Conservation (phyloP, 352 stramenopile species). For the Phytophthora quininea region DNA sequence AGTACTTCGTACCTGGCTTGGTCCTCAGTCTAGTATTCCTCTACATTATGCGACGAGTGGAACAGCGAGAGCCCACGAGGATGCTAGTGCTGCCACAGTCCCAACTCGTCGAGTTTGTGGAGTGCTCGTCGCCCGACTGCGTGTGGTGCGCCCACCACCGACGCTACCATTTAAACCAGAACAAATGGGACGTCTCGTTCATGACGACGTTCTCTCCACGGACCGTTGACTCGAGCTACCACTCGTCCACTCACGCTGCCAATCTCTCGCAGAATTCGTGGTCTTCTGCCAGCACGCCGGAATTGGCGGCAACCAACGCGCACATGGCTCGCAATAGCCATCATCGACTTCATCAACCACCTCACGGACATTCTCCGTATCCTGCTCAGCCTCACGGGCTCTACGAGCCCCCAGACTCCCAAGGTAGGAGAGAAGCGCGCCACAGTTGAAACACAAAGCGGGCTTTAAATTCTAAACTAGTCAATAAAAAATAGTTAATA, state of each 20-base stretch:
- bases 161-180: conserved; percentile 60
- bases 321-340: conserved; percentile 33
- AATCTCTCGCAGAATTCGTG: conserved; percentile 48
- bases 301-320: conserved; percentile 17
- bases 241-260: conserved; percentile 50
- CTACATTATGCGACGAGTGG: conserved; percentile 78
- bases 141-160: conserved; percentile 79
- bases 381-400: conserved; percentile 26
- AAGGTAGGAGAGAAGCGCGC: conserved; percentile 21
- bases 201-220: conserved; percentile 59
- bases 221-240: conserved; percentile 65
- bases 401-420: conserved; percentile 30
- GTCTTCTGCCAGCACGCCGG: conserved; percentile 38
- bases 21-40: conserved; percentile 67
- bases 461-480: conserved; percentile 6
- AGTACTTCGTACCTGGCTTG: conserved; percentile 59
- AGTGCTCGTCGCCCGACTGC: conserved; percentile 67
- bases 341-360: conserved; percentile 29
- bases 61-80: conserved; percentile 60
- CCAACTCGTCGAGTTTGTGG: conserved; percentile 74
- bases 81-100: conserved; percentile 54
- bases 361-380: conserved; percentile 15
- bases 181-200: conserved; percentile 68
- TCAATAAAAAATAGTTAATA: conserved; percentile 27
- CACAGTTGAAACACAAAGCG: conserved; percentile 24